Evolutionary conservation across 2,329 filamentous ascomycete genomes (phyloP).

Genomic region (Xylaria hypoxylon): DNA sequence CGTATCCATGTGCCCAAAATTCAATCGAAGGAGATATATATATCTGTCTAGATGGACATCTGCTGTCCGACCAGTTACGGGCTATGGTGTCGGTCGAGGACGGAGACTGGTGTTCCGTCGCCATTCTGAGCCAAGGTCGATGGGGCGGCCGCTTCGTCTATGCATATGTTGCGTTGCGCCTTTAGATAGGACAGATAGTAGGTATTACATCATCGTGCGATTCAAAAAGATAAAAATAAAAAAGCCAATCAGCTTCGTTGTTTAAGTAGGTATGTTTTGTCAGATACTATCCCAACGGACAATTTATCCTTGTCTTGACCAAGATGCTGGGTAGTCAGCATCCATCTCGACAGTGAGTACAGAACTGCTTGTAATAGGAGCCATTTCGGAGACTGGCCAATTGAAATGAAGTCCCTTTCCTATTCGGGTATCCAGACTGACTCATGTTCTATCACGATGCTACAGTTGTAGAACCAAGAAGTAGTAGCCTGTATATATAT

Average conservation of each 20-base stretch:
- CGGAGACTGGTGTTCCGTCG: slow-evolving; percentile 33
- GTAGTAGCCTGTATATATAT: too few species aligned
- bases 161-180: neutral
- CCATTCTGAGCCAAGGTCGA: slow-evolving; percentile 20
- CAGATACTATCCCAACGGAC: neutral
- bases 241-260: neutral
- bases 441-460: neutral
- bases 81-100: neutral
- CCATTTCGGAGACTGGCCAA: slow-evolving; percentile 5
- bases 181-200: neutral
- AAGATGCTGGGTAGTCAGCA: too few species aligned
- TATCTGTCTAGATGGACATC: neutral
- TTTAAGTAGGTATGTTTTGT: neutral
- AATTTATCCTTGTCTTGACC: neutral
- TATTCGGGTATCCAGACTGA: slow-evolving; percentile 11
- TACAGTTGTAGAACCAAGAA: too few species aligned
- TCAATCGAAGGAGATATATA: slow-evolving; percentile 8
- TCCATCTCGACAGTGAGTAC: too few species aligned
- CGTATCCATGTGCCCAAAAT: neutral
- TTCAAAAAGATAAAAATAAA: neutral
- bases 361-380: neutral
- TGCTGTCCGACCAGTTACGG: slow-evolving; percentile 3
- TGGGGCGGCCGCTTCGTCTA: neutral
- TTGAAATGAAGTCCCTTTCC: slow-evolving; percentile 16
- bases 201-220: neutral